A percentile compares a stretch with the other conserved stretches of the same genome.
phyloP scores from a whole-genome alignment of 2,329 filamentous ascomycete genomes.

The Fusarium tupiense region DNA sequence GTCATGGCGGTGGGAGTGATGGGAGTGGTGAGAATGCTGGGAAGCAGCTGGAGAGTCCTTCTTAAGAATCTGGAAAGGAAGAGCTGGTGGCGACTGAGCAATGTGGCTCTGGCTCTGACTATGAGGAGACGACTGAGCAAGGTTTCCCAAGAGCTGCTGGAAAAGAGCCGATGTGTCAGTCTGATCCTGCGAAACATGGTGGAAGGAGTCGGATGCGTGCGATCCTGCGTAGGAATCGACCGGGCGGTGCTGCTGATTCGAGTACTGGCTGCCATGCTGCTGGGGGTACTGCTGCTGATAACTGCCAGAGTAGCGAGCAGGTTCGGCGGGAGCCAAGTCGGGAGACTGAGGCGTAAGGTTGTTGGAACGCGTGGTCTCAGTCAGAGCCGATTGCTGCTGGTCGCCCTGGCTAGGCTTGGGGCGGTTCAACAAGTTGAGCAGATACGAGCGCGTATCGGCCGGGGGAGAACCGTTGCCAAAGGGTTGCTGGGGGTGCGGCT shows the following conservation, averaged over 20 bases:
- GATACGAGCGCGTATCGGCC: conserved; percentile 81
- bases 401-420: conserved; percentile 74
- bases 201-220: conserved; percentile 41
- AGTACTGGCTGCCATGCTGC: conserved; percentile 35
- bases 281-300: conserved; percentile 44
- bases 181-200: conserved; percentile 49
- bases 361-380: conserved; percentile 55
- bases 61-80: conserved; percentile 60
- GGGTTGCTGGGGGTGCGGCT: conserved; percentile 42
- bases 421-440: conserved; percentile 86
- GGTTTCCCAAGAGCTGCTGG: conserved; percentile 51
- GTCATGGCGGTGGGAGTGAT: conserved; percentile 50
- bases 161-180: conserved; percentile 50
- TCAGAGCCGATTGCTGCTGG: conserved; percentile 50
- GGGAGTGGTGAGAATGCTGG: conserved; percentile 51
- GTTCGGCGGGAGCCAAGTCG: conserved; percentile 44
- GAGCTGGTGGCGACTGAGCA: conserved; percentile 40
- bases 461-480: conserved; percentile 64
- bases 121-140: conserved; percentile 54
- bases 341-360: conserved; percentile 58
- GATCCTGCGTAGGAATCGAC: conserved; percentile 43
- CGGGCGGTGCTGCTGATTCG: conserved; percentile 40
- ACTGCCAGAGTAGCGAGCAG: conserved; percentile 43
- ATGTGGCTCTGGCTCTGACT: conserved; percentile 51
- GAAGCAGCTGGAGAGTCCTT: conserved; percentile 57